phyloP scores from a whole-genome alignment of 805 yeast genomes.

The Wickerhamiella alocasiicola region DNA sequence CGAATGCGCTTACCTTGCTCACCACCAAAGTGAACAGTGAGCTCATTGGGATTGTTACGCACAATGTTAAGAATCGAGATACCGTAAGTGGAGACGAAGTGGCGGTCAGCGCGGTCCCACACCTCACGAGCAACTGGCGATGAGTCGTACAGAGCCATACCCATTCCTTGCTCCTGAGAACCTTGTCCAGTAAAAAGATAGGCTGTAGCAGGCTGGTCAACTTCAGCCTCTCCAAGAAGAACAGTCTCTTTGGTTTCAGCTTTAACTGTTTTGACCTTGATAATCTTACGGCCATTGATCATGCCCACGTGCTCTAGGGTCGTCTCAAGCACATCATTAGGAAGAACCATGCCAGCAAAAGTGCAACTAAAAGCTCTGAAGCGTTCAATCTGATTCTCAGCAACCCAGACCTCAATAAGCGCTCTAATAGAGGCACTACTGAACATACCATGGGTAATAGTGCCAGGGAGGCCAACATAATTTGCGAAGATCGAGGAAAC shows the following conservation, averaged over 20 bases:
- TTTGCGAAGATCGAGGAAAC: conserved; percentile 89
- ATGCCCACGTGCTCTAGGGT: conserved; percentile 91
- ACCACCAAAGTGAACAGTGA: conserved; percentile 96
- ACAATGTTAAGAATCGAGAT: conserved; percentile 95
- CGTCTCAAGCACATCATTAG: conserved; percentile 80
- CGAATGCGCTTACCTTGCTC: conserved; percentile 90
- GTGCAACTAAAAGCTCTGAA: conserved; percentile 86
- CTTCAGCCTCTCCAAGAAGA: conserved; percentile 91
- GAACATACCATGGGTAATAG: conserved; percentile 98
- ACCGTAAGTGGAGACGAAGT: conserved; percentile 87
- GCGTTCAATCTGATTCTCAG: conserved; percentile 89
- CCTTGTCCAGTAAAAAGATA: conserved; percentile 99
- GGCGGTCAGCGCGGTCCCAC: conserved; percentile 96
- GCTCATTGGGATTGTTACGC: conserved; percentile 85
- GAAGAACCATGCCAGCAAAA: conserved; percentile 95
- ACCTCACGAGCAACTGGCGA: conserved; percentile 88
- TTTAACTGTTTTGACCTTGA: conserved; percentile 81
- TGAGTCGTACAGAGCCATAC: conserved; percentile 92
- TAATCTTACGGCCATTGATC: conserved; percentile 97
- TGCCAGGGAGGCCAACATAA: conserved; percentile 90
- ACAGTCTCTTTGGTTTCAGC: conserved; percentile 67
- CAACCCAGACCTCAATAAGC: conserved; percentile 96
- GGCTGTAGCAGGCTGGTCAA: conserved; percentile 94
- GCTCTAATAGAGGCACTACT: conserved; percentile 92
- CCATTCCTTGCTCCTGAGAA: conserved; percentile 99